Evolutionary conservation across 139 green algal species (phyloP).

Genomic region (Tetraselmis striata): DNA sequence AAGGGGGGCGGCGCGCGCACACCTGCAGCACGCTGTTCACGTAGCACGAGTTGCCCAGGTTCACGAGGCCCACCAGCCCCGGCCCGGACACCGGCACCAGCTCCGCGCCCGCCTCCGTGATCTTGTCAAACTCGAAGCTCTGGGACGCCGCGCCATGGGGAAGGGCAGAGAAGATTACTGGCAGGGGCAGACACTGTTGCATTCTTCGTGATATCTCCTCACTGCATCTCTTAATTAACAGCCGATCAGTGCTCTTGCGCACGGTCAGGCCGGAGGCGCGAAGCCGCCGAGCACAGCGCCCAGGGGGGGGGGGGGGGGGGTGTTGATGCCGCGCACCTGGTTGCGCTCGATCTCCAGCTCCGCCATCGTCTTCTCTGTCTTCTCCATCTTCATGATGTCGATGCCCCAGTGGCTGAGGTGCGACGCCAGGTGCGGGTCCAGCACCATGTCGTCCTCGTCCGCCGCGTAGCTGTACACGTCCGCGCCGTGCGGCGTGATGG

Average conservation of each 20-base stretch:
- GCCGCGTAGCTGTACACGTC: slow-evolving; percentile 86
- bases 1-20: no score
- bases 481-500: slow-evolving; percentile 82
- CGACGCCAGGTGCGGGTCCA: slow-evolving; percentile 68
- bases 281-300: no score
- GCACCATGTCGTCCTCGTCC: slow-evolving; percentile 95
- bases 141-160: no score
- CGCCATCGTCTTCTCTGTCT: slow-evolving; percentile 95
- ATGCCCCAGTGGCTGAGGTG: slow-evolving; percentile 88
- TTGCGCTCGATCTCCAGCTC: slow-evolving; percentile 65
- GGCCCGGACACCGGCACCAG: slow-evolving; percentile 71
- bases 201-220: no score
- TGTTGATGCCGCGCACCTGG: neutral
- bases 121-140: slow-evolving; percentile 82
- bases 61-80: slow-evolving; percentile 81
- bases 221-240: no score
- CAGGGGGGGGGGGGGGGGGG: neutral
- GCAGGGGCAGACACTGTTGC: no score
- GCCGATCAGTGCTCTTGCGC: no score
- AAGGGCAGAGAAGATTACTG: no score
- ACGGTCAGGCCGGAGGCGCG: no score
- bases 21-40: slow-evolving; percentile 87
- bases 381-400: slow-evolving; percentile 94
- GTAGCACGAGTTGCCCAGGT: slow-evolving; percentile 97
- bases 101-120: slow-evolving; percentile 79